Evolutionary conservation across 1,284 basidiomycete species (phyloP), one percentile per base, ranked within the genome.

Genomic region (Tranzscheliella williamsii): DNA sequence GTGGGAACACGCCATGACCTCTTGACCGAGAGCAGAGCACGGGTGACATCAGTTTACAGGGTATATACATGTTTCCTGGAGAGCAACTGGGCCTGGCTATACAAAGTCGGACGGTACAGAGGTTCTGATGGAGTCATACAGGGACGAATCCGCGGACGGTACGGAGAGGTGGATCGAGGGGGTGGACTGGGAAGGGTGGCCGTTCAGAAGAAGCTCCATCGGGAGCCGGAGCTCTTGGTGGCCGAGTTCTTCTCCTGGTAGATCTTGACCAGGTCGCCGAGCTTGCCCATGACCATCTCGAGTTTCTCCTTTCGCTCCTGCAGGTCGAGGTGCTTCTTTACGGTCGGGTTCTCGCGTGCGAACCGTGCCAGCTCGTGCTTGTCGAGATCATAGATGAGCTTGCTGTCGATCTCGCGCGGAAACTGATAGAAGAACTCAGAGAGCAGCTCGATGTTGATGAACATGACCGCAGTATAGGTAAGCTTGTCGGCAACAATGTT

Each of bases 341-440:
- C 85, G 22, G 81, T 80, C 1, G 93, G 94, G 75, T 98, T 98
- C 81, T 99, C 92, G 22, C 90, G 83, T 0, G 95, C 94, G 79
- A 99, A 99, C 51, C 85, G 84, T 22, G 86, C 79, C 37, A 96
- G 89, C 76, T 94, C 90, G 37, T 82, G 83, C 4, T 90, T 86
- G 74, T 94, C 88, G 35, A 96, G 83, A 78, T 94, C 88, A 71
- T 96, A 95, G 35, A 94, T 83, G 39, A 99, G 81, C 22, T 91
- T 84, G n/a, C 90, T 89, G 78, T 98, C 93, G 56, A 98, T 94
- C 80, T 97, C 94, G 26, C 93, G 86, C 43, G 94, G 94, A 82
- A 98, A 96, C 87, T 95, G 90, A 76, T 97, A 96, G 82, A 98
- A 97, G 84, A 98, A 99, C 73, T 97, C 92, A 73, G 93, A 90